A percentile compares a stretch with the other conserved stretches of the same genome.
These are phyloP conservation scores for Auxenochlorella protothecoides DNA, from an alignment of 139 green algal genomes.

Conservation along the genomic window DNA sequence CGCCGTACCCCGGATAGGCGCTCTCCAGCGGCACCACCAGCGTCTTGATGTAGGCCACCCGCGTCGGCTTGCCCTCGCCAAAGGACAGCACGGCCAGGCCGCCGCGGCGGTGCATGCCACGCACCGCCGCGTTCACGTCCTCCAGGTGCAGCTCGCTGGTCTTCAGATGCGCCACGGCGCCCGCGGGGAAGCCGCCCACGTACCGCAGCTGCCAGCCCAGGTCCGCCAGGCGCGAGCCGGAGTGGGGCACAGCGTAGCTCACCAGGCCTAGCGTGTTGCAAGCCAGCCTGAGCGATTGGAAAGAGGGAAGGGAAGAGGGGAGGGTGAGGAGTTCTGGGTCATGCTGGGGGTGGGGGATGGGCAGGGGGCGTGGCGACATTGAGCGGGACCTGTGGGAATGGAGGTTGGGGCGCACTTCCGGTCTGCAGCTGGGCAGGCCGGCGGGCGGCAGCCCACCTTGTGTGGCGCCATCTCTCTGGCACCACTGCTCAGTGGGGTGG, in stretches of 20 bases:
- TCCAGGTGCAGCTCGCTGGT: conserved; percentile 53
- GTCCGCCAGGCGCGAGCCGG: conserved; percentile 57
- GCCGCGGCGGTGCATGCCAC: conserved; percentile 23
- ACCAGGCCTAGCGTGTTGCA: conserved; percentile 43
- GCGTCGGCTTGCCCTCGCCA: conserved; percentile 48
- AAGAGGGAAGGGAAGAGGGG: too few relatives aligned
- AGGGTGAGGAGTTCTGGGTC: too few relatives aligned
- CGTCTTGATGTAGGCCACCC: conserved; percentile 37
- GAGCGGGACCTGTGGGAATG: too few relatives aligned
- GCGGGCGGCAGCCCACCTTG: too few relatives aligned
- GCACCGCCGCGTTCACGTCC: conserved; percentile 45
- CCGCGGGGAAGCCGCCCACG: conserved; percentile 44
- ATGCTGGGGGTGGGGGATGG: too few relatives aligned
- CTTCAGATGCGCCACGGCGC: conserved; percentile 47
- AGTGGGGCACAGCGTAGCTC: conserved; percentile 72
- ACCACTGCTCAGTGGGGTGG: too few relatives aligned
- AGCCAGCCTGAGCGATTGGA: conserved; percentile 17
- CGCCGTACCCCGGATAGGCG: conserved; percentile 61
- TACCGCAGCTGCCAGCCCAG: conserved; percentile 68
- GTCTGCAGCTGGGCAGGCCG: too few relatives aligned
- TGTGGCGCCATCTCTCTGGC: too few relatives aligned
- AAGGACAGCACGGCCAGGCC: conserved; percentile 42
- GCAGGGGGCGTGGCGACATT: too few relatives aligned
- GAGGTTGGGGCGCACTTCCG: too few relatives aligned
- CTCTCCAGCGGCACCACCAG: conserved; percentile 55